Base-by-base conservation (phyloP, 345 rosid species). In the Microthlaspi erraticum region DNA sequence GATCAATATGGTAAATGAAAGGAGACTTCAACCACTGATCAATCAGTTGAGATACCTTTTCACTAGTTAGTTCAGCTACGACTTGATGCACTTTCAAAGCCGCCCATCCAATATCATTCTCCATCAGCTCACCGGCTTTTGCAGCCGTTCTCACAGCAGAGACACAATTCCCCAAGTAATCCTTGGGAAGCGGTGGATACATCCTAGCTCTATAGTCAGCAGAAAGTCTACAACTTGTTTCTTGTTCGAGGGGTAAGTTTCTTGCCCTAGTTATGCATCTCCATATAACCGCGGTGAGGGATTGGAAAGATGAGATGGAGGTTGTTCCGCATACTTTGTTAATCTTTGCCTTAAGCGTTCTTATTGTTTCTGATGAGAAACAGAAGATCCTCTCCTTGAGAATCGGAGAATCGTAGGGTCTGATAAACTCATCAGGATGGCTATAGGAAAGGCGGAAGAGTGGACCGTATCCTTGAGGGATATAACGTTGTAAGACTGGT, bases 281-380 rank as follows among this genome's bases (percentile, higher is more conserved):
- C 96, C 95, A 90, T 13, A 85, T 60, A 14, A 87, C 70, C 0
- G 93, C 90, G 6, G 87, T 83, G 42, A 93, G 32, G 1, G 93
- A 75, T 46, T 90, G 96, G 34, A 85, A 90, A 17, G 97, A 90
- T 0, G 97, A 93, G 12, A 93, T 87, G 10, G 83, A 74, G 33
- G 12, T 74, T 29, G 88, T 85, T 19, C 76, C 72, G 13, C 53
- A 61, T 51, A 79, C 79, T 9, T 76, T 26, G 56, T 93, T 93
- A 5, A 85, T 82, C 65, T 72, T 79, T 16, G 77, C 72, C 79
- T 90, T 88, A 38, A 93, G 83, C 43, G 10, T 51, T 0, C 75
- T 82, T 0, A 90, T 66, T 26, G 93, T 77, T 37, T 86, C 82
- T 2, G 80, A 53, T 3, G 97, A 80, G 79, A 93, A 84, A 44